Conservation (phyloP, 495 filamentous ascomycete genomes). For the Hypoxylon crocopeplum region DNA sequence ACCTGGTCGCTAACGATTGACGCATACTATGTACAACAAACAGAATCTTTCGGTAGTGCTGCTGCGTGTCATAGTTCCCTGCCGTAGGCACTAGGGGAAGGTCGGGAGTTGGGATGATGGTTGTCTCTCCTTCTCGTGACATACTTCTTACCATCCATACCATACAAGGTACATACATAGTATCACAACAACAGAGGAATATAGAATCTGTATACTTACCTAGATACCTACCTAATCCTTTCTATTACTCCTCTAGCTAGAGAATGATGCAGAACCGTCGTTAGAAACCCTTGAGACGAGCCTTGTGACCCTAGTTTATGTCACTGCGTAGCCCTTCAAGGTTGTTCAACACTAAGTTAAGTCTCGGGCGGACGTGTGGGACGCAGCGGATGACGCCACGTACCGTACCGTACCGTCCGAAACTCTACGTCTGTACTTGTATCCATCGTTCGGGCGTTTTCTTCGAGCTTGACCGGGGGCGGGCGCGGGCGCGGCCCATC, state of each 20-base stretch:
- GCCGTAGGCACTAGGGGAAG: neutral
- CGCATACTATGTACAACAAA: neutral
- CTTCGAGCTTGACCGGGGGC: slow-evolving; percentile 2
- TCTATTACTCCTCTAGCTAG: no score
- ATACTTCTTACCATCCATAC: no score
- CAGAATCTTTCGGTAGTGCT: no score
- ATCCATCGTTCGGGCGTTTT: slow-evolving; percentile 26
- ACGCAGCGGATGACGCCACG: slow-evolving; percentile 41
- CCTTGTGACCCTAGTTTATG: slow-evolving; percentile 7
- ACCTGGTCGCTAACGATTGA: neutral
- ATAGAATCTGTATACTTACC: no score
- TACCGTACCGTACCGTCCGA: slow-evolving; percentile 44
- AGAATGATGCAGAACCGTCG: neutral
- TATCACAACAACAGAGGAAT: no score
- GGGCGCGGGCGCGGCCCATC: neutral
- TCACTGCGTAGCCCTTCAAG: slow-evolving; percentile 6
- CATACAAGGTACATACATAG: neutral
- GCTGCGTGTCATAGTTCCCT: slow-evolving; percentile 2
- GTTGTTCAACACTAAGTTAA: slow-evolving; percentile 19
- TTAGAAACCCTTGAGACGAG: neutral
- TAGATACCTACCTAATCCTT: no score
- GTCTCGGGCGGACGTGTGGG: slow-evolving; percentile 26
- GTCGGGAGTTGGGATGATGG: neutral
- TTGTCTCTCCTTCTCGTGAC: slow-evolving; percentile 4
- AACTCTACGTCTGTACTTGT: slow-evolving; percentile 26